These are phyloP conservation scores for Aspergillus intermedius DNA, from an alignment of 2,329 filamentous ascomycete genomes.

Conservation along the genomic window DNA sequence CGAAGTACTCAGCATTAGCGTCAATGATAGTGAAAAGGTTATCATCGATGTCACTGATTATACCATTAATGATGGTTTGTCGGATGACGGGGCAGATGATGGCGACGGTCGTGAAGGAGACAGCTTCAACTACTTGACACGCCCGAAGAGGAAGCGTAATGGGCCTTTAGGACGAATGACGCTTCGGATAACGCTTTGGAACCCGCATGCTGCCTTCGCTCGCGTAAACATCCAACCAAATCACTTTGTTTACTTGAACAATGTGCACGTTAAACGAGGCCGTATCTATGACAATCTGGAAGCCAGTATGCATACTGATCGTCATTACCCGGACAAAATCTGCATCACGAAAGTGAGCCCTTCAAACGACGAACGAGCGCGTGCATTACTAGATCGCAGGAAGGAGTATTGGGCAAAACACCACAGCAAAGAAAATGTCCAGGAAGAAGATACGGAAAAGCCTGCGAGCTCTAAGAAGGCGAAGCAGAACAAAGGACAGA, in stretches of 20 bases:
- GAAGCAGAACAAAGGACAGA: slow-evolving; percentile 29
- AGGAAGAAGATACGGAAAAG: slow-evolving; percentile 22
- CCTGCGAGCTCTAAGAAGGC: slow-evolving; percentile 6
- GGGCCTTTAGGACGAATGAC: slow-evolving; percentile 69
- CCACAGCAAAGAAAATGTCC: slow-evolving; percentile 31
- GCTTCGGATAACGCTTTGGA: slow-evolving; percentile 65
- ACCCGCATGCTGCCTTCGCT: slow-evolving; percentile 59
- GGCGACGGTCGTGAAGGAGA: slow-evolving; percentile 46
- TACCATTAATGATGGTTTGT: slow-evolving; percentile 62
- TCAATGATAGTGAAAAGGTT: slow-evolving; percentile 40
- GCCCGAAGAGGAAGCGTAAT: slow-evolving; percentile 48
- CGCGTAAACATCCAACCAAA: slow-evolving; percentile 50
- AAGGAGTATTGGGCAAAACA: slow-evolving; percentile 55
- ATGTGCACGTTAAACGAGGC: slow-evolving; percentile 63
- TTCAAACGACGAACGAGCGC: slow-evolving; percentile 42
- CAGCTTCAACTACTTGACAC: slow-evolving; percentile 48
- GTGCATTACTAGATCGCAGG: slow-evolving; percentile 57
- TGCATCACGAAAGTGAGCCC: slow-evolving; percentile 51
- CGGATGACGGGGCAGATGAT: slow-evolving; percentile 43
- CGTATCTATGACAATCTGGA: slow-evolving; percentile 55
- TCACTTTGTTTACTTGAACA: slow-evolving; percentile 60
- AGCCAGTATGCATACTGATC: slow-evolving; percentile 63
- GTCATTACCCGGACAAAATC: slow-evolving; percentile 46
- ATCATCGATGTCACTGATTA: slow-evolving; percentile 78
- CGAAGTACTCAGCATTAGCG: slow-evolving; percentile 58